phyloP scores from a whole-genome alignment of 2,329 filamentous ascomycete genomes.

The Fonsecaea pedrosoi region DNA sequence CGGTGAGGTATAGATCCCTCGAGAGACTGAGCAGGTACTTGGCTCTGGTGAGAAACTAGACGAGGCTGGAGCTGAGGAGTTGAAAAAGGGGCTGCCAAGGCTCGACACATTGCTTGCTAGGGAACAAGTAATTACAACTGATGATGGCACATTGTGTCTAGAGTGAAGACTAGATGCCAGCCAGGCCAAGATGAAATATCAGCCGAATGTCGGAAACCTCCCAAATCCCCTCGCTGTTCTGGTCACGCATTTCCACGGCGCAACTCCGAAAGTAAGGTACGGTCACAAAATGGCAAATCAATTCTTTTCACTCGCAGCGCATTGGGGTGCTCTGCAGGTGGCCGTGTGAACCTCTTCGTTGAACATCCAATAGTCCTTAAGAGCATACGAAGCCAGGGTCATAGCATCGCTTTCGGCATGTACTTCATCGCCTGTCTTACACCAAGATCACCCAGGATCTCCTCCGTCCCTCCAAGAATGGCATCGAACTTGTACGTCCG shows the following conservation, averaged over 20 bases:
- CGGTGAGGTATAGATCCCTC: too few relatives aligned
- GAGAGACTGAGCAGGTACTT: neutral
- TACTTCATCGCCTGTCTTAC: conserved; percentile 77
- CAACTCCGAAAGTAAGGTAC: too few relatives aligned
- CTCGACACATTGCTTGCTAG: neutral
- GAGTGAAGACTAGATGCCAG: too few relatives aligned
- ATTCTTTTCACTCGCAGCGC: neutral
- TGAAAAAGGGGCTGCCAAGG: neutral
- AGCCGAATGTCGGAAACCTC: too few relatives aligned
- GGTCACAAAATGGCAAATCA: neutral
- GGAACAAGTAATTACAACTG: neutral
- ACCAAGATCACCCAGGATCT: conserved; percentile 73
- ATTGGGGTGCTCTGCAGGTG: neutral
- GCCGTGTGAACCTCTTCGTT: neutral
- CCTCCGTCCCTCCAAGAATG: conserved; percentile 73
- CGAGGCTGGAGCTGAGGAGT: neutral
- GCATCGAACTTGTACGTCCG: conserved; percentile 67
- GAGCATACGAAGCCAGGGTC: neutral
- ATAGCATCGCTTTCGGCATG: conserved; percentile 81
- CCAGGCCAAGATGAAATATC: too few relatives aligned
- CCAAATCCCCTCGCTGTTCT: too few relatives aligned
- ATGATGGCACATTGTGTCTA: too few relatives aligned
- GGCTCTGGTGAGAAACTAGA: neutral
- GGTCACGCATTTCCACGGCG: too few relatives aligned
- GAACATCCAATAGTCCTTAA: neutral